phyloP scores from a whole-genome alignment of 2,329 filamentous ascomycete species.

The Curvularia eragrostidis region DNA sequence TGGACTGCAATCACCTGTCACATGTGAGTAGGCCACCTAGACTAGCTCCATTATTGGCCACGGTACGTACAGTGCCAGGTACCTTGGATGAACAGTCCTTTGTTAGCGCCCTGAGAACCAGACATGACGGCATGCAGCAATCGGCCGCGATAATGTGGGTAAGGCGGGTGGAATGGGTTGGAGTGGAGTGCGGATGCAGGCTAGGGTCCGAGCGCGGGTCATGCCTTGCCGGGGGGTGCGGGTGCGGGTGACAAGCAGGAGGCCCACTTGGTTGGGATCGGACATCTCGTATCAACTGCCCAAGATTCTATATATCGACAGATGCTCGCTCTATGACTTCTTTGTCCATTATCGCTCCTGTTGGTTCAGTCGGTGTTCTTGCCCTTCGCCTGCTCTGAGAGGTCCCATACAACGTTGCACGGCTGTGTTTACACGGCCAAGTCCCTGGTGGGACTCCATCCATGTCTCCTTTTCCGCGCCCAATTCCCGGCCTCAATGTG shows the following conservation, averaged over 20 bases:
- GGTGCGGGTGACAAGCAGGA: not conserved
- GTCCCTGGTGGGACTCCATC: conserved; percentile 16
- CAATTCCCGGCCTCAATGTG: conserved; percentile 26
- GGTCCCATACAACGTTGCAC: conserved; percentile 3
- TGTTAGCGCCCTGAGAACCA: conserved; percentile 15
- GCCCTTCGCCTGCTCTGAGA: not conserved
- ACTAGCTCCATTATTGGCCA: not conserved
- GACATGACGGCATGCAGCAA: conserved; percentile 24
- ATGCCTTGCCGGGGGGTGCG: not conserved
- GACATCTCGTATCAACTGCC: not conserved
- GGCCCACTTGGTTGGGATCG: not conserved
- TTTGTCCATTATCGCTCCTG: not conserved
- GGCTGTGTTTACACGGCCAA: not conserved
- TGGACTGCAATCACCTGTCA: conserved; percentile 61
- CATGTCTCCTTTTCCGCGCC: conserved; percentile 16
- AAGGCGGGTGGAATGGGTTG: not conserved
- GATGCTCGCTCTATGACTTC: not conserved
- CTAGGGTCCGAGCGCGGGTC: conserved; percentile 3
- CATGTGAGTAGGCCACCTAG: conserved; percentile 18
- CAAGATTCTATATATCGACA: not conserved
- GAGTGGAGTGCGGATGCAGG: not conserved
- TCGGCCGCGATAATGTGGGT: not conserved
- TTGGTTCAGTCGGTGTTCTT: not conserved
- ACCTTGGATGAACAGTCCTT: conserved; percentile 34
- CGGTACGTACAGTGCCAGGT: conserved; percentile 40